Percentiles rank a stretch among this genome's conserved stretches.
Evolutionary conservation across 805 yeast species (phyloP).

Genomic region (Scheffersomyces spartinae): DNA sequence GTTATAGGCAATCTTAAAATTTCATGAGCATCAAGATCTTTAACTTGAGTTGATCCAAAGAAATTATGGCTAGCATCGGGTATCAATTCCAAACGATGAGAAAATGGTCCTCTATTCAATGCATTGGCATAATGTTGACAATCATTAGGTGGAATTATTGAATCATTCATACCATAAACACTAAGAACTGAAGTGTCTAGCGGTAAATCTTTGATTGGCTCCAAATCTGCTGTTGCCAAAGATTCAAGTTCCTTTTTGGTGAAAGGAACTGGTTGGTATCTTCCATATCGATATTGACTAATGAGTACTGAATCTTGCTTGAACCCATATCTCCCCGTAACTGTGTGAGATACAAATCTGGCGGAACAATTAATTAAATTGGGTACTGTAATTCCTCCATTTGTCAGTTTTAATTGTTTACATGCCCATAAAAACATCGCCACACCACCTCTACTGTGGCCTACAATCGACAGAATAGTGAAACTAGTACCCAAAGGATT

Average conservation of each 20-base stretch:
- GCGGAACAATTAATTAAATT: slow-evolving; percentile 63
- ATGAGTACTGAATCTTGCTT: slow-evolving; percentile 28
- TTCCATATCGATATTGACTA: slow-evolving; percentile 43
- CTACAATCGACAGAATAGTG: slow-evolving; percentile 46
- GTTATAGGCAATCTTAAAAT: slow-evolving; percentile 45
- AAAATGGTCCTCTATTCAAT: slow-evolving; percentile 38
- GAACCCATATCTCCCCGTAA: slow-evolving; percentile 27
- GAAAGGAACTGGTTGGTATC: slow-evolving; percentile 27
- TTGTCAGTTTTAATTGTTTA: slow-evolving; percentile 25
- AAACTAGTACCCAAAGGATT: slow-evolving; percentile 31
- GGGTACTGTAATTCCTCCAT: slow-evolving; percentile 37
- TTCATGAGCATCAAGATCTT: slow-evolving; percentile 51
- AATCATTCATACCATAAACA: slow-evolving; percentile 62
- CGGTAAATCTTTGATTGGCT: slow-evolving; percentile 28
- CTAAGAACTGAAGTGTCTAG: slow-evolving; percentile 44
- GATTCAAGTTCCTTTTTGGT: slow-evolving; percentile 40
- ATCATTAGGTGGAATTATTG: slow-evolving; percentile 54
- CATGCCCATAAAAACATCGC: slow-evolving; percentile 68
- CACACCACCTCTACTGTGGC: slow-evolving; percentile 74
- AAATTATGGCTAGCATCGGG: slow-evolving; percentile 75
- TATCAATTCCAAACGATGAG: slow-evolving; percentile 43
- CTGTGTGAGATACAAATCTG: slow-evolving; percentile 44
- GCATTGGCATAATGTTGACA: slow-evolving; percentile 45
- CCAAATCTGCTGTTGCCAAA: slow-evolving; percentile 37
- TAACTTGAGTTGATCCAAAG: slow-evolving; percentile 41